phyloP scores from a whole-genome alignment of 805 yeast species.

The Millerozyma miso region DNA sequence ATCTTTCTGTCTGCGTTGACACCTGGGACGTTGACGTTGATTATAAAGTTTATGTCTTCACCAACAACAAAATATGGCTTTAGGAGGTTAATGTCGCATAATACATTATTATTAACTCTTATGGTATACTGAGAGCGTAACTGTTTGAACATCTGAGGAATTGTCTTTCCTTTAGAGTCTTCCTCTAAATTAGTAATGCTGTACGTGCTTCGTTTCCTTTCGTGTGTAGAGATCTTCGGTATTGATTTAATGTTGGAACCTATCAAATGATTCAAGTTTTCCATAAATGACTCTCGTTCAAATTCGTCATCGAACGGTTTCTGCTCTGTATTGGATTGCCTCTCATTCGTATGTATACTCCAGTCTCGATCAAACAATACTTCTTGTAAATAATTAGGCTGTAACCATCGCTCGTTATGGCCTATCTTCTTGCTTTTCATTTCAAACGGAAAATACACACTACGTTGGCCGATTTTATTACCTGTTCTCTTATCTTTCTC shows the following conservation, averaged over 20 bases:
- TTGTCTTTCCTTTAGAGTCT: constrained; percentile 7
- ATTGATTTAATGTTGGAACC: constrained; percentile 28
- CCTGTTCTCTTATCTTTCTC: constrained; percentile 7
- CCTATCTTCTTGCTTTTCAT: constrained; percentile 23
- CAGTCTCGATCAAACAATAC: constrained; percentile 25
- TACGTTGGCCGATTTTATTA: constrained; percentile 11
- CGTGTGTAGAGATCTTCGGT: constrained; percentile 30
- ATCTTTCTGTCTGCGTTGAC: constrained; percentile 18
- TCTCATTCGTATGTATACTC: constrained; percentile 15
- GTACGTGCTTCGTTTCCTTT: constrained; percentile 26
- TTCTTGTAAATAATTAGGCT: constrained; percentile 22
- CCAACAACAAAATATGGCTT: constrained; percentile 36
- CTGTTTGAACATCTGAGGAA: constrained; percentile 26
- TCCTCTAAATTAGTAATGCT: constrained; percentile 13
- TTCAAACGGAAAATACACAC: constrained; percentile 35
- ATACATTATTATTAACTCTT: constrained; percentile 25
- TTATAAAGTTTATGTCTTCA: constrained; percentile 31
- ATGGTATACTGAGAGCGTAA: constrained; percentile 35
- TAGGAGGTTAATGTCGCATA: constrained; percentile 31
- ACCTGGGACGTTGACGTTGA: constrained; percentile 22
- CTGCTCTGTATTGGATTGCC: not conserved
- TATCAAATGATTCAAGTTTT: constrained; percentile 30
- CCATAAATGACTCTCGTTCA: constrained; percentile 15
- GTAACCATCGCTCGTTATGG: constrained; percentile 24
- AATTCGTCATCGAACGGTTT: not conserved